Base-by-base conservation (phyloP, 2,329 filamentous ascomycete genomes). In the Tolypocladium inflatum region DNA sequence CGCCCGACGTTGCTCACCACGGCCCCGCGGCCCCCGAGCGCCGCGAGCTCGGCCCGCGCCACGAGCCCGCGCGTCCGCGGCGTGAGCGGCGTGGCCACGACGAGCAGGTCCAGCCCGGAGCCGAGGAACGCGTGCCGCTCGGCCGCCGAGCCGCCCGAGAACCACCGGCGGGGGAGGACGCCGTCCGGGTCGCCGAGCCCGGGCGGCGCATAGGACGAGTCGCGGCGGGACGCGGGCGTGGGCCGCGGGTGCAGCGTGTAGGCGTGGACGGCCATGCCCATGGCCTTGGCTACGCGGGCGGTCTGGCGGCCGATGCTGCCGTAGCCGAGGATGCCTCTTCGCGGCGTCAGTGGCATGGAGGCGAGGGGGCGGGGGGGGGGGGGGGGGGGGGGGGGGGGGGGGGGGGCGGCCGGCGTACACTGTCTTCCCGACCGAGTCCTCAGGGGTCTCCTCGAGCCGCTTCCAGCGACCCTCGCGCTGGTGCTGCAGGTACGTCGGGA, bases 221-320 rank as follows among this genome's bases (percentile, higher is more conserved):
- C 30, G 45, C 45, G 45, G 45, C 26, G 26, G 8, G 45, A 50
- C 7, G 26, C 45, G 45, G 45, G 26, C 45, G 45, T 50, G 26
- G 45, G 26, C 2, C 87, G 85, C 1, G 87, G 81, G 33, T 82
- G 83, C 0, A 88, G 84, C 0, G 89, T 93, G 74, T 88, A 91
- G 1, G 89, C 89, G 67, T 91, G 78, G 0, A 93, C 82, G 35
- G 84, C 78, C 80, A 90, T 86, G 21, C 89, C 89, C 64, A 90
- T 71, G 2, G 86, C 85, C 17, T 77, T 77, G 13, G 81, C 81
- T 3, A 90, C 78, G 10, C 79, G 76, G 3, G 80, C 81, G 5
- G 73, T 74, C 59, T 83, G 80, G 0, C 80, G 74, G 10, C 80
- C 80, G 56, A 83, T 82, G 56, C 72, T 74, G 17, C 80, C 80